Evolutionary conservation across 148 eudicot species (phyloP).

Genomic region (Rhododendron kiyosumense): DNA sequence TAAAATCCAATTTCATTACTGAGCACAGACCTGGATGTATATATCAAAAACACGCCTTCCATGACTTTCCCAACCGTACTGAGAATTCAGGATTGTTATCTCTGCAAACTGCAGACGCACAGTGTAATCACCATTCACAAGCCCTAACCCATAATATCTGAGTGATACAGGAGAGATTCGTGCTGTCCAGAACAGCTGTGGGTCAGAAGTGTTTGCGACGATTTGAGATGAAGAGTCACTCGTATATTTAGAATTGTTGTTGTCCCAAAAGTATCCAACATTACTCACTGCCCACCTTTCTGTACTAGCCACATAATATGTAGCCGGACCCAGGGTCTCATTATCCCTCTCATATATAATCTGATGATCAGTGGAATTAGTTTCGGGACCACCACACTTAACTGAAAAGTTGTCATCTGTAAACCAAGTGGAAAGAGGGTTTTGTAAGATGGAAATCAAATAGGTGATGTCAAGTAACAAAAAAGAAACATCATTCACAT

Average conservation of each 20-base stretch:
- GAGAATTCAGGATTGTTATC: constrained; percentile 21
- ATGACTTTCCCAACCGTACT: constrained; percentile 46
- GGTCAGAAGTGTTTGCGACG: constrained; percentile 44
- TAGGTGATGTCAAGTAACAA: not conserved
- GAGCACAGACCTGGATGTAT: constrained; percentile 54
- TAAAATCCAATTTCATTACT: not conserved
- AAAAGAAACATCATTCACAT: not conserved
- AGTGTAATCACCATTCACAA: constrained; percentile 76
- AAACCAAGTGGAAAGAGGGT: constrained; percentile 5
- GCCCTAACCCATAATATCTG: constrained; percentile 76
- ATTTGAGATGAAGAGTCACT: constrained; percentile 24
- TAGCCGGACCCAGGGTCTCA: constrained; percentile 62
- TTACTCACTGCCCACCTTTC: constrained; percentile 80
- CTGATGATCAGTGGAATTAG: constrained; percentile 28
- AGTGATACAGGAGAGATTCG: constrained; percentile 74
- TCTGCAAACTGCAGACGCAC: constrained; percentile 72
- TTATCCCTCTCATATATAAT: constrained; percentile 46
- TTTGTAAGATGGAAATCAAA: not conserved
- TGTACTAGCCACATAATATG: constrained; percentile 34
- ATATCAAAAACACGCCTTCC: constrained; percentile 85
- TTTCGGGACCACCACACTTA: constrained; percentile 67
- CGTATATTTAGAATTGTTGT: constrained; percentile 32
- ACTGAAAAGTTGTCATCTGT: constrained; percentile 72
- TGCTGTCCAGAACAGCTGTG: constrained; percentile 61
- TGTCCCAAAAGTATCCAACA: constrained; percentile 41